Conservation (phyloP, 768 basidiomycete species). For the Hericium erinaceus region DNA sequence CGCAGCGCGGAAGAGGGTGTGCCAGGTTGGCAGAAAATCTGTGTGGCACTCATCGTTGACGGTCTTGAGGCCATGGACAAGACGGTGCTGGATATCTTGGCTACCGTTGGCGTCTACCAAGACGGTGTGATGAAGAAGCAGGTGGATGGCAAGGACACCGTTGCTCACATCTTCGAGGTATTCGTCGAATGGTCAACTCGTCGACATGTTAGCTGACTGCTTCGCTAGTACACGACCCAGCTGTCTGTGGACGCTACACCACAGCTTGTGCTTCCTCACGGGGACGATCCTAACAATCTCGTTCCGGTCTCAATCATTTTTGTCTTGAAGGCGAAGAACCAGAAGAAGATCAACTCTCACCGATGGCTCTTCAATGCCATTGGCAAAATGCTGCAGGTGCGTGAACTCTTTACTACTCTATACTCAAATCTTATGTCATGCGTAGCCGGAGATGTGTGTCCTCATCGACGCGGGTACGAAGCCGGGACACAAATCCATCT, state of each 20-base stretch:
- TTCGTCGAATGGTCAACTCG: constrained; percentile 1
- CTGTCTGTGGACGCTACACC: constrained; percentile 88
- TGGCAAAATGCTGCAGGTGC: constrained; percentile 66
- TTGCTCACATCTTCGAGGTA: constrained; percentile 94
- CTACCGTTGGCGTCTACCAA: constrained; percentile 88
- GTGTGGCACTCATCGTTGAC: constrained; percentile 84
- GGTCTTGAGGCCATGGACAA: constrained; percentile 96
- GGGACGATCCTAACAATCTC: constrained; percentile 84
- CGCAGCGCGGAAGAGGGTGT: constrained; percentile 73
- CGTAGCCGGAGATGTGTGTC: constrained; percentile 83
- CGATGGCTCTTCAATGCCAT: constrained; percentile 96
- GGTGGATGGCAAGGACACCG: constrained; percentile 78
- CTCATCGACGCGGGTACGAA: constrained; percentile 95
- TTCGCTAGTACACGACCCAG: constrained; percentile 83
- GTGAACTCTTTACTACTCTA: constrained; percentile 13
- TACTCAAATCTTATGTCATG: constrained; percentile 4
- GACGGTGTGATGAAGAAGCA: constrained; percentile 95
- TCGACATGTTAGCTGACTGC: constrained; percentile 2
- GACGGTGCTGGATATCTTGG: constrained; percentile 79
- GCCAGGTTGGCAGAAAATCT: constrained; percentile 87
- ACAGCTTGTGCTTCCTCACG: constrained; percentile 82
- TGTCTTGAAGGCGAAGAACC: constrained; percentile 87
- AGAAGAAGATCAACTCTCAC: constrained; percentile 94
- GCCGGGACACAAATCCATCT: constrained; percentile 93
- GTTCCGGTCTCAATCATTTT: constrained; percentile 91